Percentiles rank a stretch among this genome's conserved stretches.
Evolutionary conservation across 1,139 yeast genomes (phyloP).

Genomic region (Meyerozyma smithsonii): DNA sequence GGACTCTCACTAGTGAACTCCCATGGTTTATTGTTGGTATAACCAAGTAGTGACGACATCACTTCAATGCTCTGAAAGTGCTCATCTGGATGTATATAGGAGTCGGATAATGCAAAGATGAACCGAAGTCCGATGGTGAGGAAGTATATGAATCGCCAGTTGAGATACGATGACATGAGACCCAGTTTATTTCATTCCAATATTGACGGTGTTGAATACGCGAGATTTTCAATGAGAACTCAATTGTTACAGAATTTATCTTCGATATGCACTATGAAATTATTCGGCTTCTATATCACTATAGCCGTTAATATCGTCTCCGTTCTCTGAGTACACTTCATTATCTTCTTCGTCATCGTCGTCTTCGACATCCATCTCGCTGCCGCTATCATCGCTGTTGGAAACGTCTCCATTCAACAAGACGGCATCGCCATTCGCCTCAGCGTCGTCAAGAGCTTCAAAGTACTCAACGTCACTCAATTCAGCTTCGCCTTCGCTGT

Average conservation of each 20-base stretch:
- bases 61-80: constrained; percentile 88
- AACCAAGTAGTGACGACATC: constrained; percentile 48
- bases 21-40: constrained; percentile 70
- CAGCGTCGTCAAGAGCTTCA: constrained; percentile 15
- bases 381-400: neutral
- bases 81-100: constrained; percentile 97
- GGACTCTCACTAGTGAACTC: constrained; percentile 62
- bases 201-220: no score
- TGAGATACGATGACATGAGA: constrained; percentile 7
- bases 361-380: neutral
- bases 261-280: neutral
- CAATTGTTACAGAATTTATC: neutral
- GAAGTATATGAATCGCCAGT: constrained; percentile 46
- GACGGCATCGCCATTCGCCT: neutral
- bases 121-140: constrained; percentile 46
- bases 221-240: neutral
- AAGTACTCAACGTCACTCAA: constrained; percentile 12
- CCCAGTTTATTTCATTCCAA: neutral
- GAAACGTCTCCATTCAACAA: constrained; percentile 1
- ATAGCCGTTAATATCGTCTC: neutral
- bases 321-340: neutral
- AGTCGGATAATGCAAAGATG: constrained; percentile 59
- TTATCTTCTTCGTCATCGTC: neutral
- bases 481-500: constrained; percentile 16
- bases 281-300: constrained; percentile 1